A percentile compares a stretch with the other conserved stretches of the same genome.
phyloP scores from a whole-genome alignment of 1,284 basidiomycete species.

The Marasmius tenuissimus region DNA sequence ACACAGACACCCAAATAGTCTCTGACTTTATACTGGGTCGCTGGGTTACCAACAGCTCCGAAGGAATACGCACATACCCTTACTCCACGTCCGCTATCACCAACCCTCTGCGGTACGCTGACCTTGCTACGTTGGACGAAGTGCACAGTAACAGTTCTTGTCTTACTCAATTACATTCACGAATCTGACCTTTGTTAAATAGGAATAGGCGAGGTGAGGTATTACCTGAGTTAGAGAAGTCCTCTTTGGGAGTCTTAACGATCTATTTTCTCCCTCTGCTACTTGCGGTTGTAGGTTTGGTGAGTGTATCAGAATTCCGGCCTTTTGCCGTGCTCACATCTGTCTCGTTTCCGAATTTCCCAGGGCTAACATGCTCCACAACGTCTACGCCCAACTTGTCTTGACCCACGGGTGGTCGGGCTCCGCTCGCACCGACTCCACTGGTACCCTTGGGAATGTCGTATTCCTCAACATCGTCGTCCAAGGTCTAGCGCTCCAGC shows the following conservation, averaged over 20 bases:
- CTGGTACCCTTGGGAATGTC: constrained; percentile 42
- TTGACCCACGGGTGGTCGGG: constrained; percentile 38
- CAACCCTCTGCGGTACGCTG: constrained; percentile 41
- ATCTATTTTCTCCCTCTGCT: too few relatives aligned
- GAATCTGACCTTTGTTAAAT: too few relatives aligned
- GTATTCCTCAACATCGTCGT: constrained; percentile 49
- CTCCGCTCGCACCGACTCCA: constrained; percentile 38
- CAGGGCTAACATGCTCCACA: constrained; percentile 36
- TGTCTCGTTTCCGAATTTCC: constrained; percentile 15
- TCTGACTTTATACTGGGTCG: constrained; percentile 40
- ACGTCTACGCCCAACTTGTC: constrained; percentile 49
- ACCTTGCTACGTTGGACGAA: constrained; percentile 34
- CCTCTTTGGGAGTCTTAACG: too few relatives aligned
- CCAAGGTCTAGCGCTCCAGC: constrained; percentile 46
- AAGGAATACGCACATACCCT: constrained; percentile 37
- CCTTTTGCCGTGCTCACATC: not conserved
- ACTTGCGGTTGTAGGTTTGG: too few relatives aligned
- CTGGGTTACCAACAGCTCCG: constrained; percentile 28
- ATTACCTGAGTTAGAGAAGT: too few relatives aligned
- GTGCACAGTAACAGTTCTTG: too few relatives aligned
- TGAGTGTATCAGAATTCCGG: not conserved
- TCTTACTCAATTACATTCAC: too few relatives aligned
- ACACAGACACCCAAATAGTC: constrained; percentile 26
- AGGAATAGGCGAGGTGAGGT: too few relatives aligned
- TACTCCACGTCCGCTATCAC: constrained; percentile 40